phyloP scores from a whole-genome alignment of 164 flowering plant species.

The Echeveria elegans region DNA sequence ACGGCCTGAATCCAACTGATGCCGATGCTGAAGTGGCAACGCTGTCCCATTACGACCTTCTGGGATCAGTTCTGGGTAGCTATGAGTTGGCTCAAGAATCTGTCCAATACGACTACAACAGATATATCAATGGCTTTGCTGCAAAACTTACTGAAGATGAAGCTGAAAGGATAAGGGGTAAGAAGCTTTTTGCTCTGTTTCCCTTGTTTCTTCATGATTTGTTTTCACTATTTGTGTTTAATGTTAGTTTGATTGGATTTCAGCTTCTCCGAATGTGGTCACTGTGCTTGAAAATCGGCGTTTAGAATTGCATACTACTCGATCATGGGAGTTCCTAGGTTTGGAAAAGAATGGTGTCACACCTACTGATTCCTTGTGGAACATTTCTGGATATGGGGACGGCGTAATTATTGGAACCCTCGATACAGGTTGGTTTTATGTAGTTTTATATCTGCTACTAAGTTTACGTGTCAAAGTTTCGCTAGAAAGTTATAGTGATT shows the following conservation, averaged over 20 bases:
- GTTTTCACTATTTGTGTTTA: background rate
- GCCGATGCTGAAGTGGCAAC: background rate
- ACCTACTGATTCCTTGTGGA: background rate
- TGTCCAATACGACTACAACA: no score
- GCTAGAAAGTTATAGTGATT: no score
- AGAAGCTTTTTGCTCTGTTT: background rate
- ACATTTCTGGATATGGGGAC: background rate
- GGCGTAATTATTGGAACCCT: background rate
- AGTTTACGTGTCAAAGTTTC: no score
- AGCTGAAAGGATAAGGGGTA: background rate
- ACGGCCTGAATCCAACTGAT: background rate
- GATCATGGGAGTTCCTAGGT: background rate
- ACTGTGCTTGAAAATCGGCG: background rate
- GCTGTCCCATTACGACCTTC: background rate
- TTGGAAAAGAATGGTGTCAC: background rate
- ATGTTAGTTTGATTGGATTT: background rate
- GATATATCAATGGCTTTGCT: background rate
- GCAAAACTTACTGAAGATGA: background rate
- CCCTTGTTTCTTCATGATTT: background rate
- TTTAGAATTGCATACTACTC: background rate
- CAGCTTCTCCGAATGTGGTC: constrained; percentile 28
- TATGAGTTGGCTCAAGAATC: background rate
- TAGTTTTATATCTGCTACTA: no score
- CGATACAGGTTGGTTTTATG: background rate
- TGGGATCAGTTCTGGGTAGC: background rate